These are phyloP conservation scores for Ajuga chamaepitys DNA, from an alignment of 257 asterid species.

Conservation along the genomic window DNA sequence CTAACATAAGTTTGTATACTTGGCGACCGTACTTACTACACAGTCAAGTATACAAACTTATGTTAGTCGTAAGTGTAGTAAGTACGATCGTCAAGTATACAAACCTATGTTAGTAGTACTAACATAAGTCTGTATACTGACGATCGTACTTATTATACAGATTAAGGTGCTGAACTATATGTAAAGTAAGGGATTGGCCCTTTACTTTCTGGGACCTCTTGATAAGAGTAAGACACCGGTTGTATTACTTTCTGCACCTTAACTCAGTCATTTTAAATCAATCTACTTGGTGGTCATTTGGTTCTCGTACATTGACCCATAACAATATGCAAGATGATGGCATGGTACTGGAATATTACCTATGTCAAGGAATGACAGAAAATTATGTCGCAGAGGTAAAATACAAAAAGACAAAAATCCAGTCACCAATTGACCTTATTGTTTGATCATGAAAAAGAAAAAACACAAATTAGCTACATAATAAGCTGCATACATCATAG, in stretches of 20 bases:
- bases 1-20: background rate
- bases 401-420: background rate
- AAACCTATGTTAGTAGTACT: no score
- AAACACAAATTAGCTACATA: background rate
- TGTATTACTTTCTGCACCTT: background rate
- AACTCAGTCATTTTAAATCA: background rate
- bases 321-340: background rate
- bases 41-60: no score
- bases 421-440: background rate
- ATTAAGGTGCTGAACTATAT: no score
- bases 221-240: background rate
- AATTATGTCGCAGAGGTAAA: background rate
- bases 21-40: no score
- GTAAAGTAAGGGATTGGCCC: no score
- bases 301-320: background rate
- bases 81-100: no score
- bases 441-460: background rate
- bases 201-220: no score
- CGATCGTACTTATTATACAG: no score
- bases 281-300: background rate
- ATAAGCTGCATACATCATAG: background rate
- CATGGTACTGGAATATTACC: background rate
- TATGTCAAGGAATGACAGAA: background rate
- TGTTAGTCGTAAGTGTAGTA: no score
- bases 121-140: no score